Evolutionary conservation across 1,284 basidiomycete species (phyloP).

Genomic region (Tilletia indica): DNA sequence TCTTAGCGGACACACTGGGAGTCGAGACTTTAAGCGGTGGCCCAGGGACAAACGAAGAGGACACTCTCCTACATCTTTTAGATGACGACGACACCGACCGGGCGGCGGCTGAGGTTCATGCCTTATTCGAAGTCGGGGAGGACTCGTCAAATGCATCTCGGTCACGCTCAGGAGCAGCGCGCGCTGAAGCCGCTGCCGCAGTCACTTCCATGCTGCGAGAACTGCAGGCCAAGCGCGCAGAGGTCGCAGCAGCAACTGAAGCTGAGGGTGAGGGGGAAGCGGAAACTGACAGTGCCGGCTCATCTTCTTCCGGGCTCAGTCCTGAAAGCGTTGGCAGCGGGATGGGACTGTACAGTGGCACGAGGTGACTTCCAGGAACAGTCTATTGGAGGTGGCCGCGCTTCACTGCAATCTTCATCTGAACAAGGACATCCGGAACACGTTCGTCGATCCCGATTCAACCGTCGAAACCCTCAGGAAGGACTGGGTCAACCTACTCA

Average conservation of each 20-base stretch:
- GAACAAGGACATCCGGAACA: slow-evolving; percentile 76
- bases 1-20: slow-evolving; percentile 58
- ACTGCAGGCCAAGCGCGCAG: slow-evolving; percentile 2
- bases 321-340: not conserved
- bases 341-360: slow-evolving; percentile 67
- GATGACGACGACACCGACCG: slow-evolving; percentile 14
- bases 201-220: slow-evolving; percentile 13
- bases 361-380: slow-evolving; percentile 86
- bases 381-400: slow-evolving; percentile 84
- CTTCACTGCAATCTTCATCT: slow-evolving; percentile 81
- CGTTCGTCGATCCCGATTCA: slow-evolving; percentile 66
- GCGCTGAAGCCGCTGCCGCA: slow-evolving; percentile 10
- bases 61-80: slow-evolving; percentile 6
- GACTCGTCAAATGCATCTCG: not conserved
- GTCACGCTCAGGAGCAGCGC: not conserved
- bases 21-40: slow-evolving; percentile 39
- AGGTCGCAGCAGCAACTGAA: slow-evolving; percentile 14
- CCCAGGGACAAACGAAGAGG: not conserved
- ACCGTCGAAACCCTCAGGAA: slow-evolving; percentile 67
- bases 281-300: not conserved
- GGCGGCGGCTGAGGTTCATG: slow-evolving; percentile 19
- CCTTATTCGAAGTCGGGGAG: slow-evolving; percentile 10
- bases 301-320: not conserved
- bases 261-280: not conserved
- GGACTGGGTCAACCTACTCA: slow-evolving; percentile 73